Evolutionary conservation across 805 yeast species (phyloP).

Genomic region (Monosporozyma aerobia): DNA sequence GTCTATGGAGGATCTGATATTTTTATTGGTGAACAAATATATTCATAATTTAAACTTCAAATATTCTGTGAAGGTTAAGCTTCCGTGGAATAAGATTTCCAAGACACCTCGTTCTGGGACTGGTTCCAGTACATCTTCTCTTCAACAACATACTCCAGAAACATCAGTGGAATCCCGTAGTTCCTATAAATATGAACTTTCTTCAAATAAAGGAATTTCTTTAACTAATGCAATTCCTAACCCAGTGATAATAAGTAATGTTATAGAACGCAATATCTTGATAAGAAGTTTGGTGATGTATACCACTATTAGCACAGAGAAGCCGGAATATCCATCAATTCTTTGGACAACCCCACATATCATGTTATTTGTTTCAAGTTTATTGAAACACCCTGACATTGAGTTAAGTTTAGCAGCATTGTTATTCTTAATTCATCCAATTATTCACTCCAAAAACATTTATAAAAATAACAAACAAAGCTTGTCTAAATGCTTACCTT

Average conservation of each 20-base stretch:
- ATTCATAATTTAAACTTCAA: slow-evolving; percentile 13
- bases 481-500: slow-evolving; percentile 18
- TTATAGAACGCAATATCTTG: slow-evolving; percentile 12
- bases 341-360: slow-evolving; percentile 12
- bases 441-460: slow-evolving; percentile 5
- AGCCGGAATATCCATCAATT: background rate
- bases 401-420: slow-evolving; percentile 18
- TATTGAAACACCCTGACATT: slow-evolving; percentile 17
- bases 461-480: slow-evolving; percentile 11
- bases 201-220: slow-evolving; percentile 13
- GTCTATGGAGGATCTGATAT: slow-evolving; percentile 10
- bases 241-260: slow-evolving; percentile 15
- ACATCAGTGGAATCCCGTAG: background rate
- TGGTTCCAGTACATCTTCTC: background rate
- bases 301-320: background rate
- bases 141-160: background rate
- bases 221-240: slow-evolving; percentile 13
- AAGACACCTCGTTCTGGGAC: background rate
- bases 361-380: slow-evolving; percentile 14
- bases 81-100: background rate
- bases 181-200: slow-evolving; percentile 8
- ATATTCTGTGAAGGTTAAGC: slow-evolving; percentile 10
- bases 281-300: slow-evolving; percentile 14
- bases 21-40: slow-evolving; percentile 12
- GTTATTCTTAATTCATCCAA: slow-evolving; percentile 14